phyloP scores from a whole-genome alignment of 1,284 basidiomycete species.

The Inonotus hispidus region DNA sequence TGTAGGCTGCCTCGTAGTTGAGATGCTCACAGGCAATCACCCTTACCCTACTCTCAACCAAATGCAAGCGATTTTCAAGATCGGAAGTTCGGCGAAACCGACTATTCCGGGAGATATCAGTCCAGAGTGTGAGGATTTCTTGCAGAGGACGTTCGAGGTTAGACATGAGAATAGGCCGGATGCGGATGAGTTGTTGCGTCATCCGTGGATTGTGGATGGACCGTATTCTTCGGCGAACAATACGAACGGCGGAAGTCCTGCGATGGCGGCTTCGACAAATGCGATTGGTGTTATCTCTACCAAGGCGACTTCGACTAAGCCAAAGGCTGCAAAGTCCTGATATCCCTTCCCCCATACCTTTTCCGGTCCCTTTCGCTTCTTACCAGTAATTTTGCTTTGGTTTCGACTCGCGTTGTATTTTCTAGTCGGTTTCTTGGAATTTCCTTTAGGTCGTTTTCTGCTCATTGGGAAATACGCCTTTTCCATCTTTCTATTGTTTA shows the following conservation, averaged over 20 bases:
- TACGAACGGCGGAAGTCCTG: no score
- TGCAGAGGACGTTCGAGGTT: conserved; percentile 80
- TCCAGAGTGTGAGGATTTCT: conserved; percentile 77
- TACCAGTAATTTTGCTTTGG: neutral
- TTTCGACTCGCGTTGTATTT: neutral
- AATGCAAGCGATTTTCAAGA: conserved; percentile 99
- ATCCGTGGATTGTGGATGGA: conserved; percentile 64
- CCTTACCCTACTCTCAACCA: conserved; percentile 98
- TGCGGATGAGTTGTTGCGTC: conserved; percentile 69
- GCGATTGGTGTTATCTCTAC: neutral
- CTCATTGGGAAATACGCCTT: no score
- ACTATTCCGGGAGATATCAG: conserved; percentile 86
- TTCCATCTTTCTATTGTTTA: neutral
- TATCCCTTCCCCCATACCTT: neutral
- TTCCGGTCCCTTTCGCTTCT: neutral
- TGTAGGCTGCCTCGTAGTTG: conserved; percentile 94
- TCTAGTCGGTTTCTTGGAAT: neutral
- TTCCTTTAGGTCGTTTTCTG: no score
- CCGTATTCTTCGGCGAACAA: conserved; percentile 14
- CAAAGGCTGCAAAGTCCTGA: conserved; percentile 14
- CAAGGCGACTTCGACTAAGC: conserved; percentile 9
- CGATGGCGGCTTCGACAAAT: neutral
- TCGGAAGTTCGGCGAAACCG: conserved; percentile 82
- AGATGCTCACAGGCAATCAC: conserved; percentile 97
- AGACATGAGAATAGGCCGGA: conserved; percentile 80